A percentile compares a stretch with the other conserved stretches of the same genome.
Evolutionary conservation across 1,284 basidiomycete genomes (phyloP).

Genomic region (Ganoderma multipileum): DNA sequence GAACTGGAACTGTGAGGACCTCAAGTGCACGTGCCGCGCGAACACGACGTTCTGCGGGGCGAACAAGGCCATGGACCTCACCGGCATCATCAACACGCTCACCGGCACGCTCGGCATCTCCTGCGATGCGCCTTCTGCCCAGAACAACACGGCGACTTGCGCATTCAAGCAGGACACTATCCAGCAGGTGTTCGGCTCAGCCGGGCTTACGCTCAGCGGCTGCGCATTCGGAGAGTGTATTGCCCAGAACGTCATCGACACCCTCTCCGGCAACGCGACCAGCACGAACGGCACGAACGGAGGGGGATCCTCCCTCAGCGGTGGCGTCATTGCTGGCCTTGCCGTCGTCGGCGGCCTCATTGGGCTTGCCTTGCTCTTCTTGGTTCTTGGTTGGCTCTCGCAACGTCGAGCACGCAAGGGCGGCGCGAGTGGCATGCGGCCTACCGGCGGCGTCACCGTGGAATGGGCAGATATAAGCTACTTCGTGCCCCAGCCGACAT

Average conservation of each 20-base stretch:
- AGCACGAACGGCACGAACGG: slow-evolving; percentile 24
- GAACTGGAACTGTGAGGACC: slow-evolving; percentile 73
- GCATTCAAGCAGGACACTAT: slow-evolving; percentile 78
- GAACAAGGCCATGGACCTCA: slow-evolving; percentile 54
- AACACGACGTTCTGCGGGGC: slow-evolving; percentile 80
- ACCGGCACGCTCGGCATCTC: slow-evolving; percentile 67
- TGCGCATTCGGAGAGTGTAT: slow-evolving; percentile 91
- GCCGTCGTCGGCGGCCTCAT: slow-evolving; percentile 79
- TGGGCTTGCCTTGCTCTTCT: slow-evolving; percentile 59
- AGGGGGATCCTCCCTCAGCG: slow-evolving; percentile 57
- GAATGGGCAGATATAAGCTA: slow-evolving; percentile 80
- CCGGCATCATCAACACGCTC: slow-evolving; percentile 64
- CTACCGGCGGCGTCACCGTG: slow-evolving; percentile 62
- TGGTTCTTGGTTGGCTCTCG: slow-evolving; percentile 65
- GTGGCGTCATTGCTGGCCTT: slow-evolving; percentile 88
- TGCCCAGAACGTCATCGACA: slow-evolving; percentile 77
- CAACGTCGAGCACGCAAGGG: slow-evolving; percentile 68
- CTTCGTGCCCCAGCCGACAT: slow-evolving; percentile 45
- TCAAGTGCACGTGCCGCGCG: slow-evolving; percentile 76
- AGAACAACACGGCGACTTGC: slow-evolving; percentile 63
- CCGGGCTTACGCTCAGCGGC: slow-evolving; percentile 71
- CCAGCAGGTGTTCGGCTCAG: slow-evolving; percentile 70
- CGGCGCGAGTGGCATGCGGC: slow-evolving; percentile 40
- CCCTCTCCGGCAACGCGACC: slow-evolving; percentile 42
- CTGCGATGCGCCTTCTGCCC: slow-evolving; percentile 59